Conservation (phyloP, 2,329 filamentous ascomycete genomes). For the Cercospora canescens region DNA sequence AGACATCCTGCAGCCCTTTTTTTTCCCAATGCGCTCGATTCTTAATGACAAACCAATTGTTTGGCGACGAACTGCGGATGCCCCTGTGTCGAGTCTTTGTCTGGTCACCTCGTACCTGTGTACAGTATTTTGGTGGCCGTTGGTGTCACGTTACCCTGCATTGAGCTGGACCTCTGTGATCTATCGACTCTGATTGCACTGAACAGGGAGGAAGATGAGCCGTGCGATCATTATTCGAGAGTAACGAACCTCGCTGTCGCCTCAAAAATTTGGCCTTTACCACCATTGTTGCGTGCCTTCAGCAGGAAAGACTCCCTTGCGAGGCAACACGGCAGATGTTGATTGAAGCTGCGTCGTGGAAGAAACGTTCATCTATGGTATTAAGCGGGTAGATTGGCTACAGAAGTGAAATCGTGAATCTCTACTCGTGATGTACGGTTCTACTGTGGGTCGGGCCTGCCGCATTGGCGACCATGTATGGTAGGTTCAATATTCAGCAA, state of each 20-base stretch:
- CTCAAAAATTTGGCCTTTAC: no score
- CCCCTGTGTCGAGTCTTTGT: neutral
- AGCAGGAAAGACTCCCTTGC: no score
- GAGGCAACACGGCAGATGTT: neutral
- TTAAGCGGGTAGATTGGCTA: neutral
- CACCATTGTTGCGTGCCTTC: no score
- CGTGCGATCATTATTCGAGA: no score
- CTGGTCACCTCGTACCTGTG: neutral
- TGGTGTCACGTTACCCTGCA: no score
- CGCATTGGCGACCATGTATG: neutral
- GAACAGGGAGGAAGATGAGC: no score
- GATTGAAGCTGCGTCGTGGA: neutral
- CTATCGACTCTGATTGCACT: no score
- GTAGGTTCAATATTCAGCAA: neutral
- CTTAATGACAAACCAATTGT: neutral
- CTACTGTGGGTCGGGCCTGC: neutral
- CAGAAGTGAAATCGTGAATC: neutral
- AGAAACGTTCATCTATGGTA: neutral
- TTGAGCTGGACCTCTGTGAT: no score
- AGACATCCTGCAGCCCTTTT: neutral
- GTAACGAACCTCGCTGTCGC: no score
- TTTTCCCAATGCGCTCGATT: neutral
- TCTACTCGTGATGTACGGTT: neutral
- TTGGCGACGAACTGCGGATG: neutral
- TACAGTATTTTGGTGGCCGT: neutral